Evolutionary conservation across 768 basidiomycete genomes (phyloP).

Genomic region (Tremella yokohamensis): DNA sequence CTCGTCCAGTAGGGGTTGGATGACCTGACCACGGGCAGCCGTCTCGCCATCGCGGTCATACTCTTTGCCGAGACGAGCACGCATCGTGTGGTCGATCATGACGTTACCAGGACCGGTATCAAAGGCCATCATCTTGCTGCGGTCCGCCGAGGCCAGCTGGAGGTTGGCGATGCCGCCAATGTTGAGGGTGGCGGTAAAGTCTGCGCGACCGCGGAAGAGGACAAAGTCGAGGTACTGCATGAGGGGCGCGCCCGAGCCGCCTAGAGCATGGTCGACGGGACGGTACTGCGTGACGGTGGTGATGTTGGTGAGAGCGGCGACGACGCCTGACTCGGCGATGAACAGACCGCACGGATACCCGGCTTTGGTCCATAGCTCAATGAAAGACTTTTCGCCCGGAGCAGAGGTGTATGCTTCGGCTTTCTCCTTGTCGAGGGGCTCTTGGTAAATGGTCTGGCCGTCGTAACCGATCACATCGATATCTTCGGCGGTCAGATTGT

Average conservation of each 20-base stretch:
- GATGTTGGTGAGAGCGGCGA: not conserved
- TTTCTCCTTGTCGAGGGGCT: not conserved
- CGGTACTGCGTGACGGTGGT: conserved; percentile 35
- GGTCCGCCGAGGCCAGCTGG: conserved; percentile 29
- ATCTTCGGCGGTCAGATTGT: not conserved
- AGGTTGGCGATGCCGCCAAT: conserved; percentile 38
- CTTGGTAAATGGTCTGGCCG: conserved; percentile 1
- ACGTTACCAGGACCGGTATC: conserved; percentile 40
- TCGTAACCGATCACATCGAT: conserved; percentile 1
- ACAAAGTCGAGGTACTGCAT: conserved; percentile 35
- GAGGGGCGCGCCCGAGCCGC: conserved; percentile 26
- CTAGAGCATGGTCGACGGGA: conserved; percentile 27
- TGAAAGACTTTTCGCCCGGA: not conserved
- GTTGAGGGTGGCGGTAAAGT: conserved; percentile 33
- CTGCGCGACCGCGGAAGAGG: conserved; percentile 29
- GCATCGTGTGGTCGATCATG: conserved; percentile 32
- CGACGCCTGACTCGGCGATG: not conserved
- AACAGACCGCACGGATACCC: not conserved
- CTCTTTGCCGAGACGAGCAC: conserved; percentile 23
- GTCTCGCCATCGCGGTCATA: conserved; percentile 37
- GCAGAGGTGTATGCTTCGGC: not conserved
- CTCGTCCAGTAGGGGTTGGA: too few relatives aligned
- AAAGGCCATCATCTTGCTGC: conserved; percentile 22
- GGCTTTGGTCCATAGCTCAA: not conserved
- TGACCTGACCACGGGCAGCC: conserved; percentile 27